Base-by-base conservation (phyloP, 352 stramenopile species). In the Pythium aquatile region DNA sequence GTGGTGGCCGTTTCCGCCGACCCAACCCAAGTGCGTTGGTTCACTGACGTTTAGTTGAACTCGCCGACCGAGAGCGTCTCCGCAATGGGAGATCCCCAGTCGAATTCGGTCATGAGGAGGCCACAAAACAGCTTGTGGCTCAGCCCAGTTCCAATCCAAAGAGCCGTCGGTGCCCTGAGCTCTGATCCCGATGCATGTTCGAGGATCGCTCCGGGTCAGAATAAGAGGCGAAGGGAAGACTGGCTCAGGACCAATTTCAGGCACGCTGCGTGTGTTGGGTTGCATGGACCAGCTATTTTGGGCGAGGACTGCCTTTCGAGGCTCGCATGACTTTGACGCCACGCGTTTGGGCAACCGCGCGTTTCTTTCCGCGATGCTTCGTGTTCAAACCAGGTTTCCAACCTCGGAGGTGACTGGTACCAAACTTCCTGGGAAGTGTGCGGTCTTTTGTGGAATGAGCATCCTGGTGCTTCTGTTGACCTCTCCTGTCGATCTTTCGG, bases 241-340 rank as follows among this genome's bases (percentile, higher is more conserved):
- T 24, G 20, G 20, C 20, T 24, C 20, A 24, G 20, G 20, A 24
- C 20, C 20, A 24, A 24, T 24, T 24, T 24, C 20, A 24, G 20
- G 20, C 20, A 24, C 20, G 20, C 20, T 24, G 42, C 42, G 32
- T 11, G 32, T 37, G 6, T 37, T 6, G 32, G 32, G 6, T 37
- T n/a, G 3, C 10, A 24, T 2, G 29, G 9, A 16, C 16, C 2
- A 14, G 24, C 24, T 35, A 55, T 55, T 55, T 55, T 48, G 16
- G 17, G 40, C 40, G 37, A 13, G 37, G 16, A 17, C 26, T n/a
- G 3, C 40, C 14, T 16, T 5, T 5, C 9, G 26, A 5, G 5
- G 47, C 47, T 52, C 28, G 47, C 28, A 24, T 54, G 47, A 11
- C 24, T 13, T 54, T 54, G 47, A 54, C 47, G 26, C 47, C 47